Evolutionary conservation across 2,329 filamentous ascomycete species (phyloP), one percentile per base, ranked within the genome.

Genomic region (Monosporascus sp.): DNA sequence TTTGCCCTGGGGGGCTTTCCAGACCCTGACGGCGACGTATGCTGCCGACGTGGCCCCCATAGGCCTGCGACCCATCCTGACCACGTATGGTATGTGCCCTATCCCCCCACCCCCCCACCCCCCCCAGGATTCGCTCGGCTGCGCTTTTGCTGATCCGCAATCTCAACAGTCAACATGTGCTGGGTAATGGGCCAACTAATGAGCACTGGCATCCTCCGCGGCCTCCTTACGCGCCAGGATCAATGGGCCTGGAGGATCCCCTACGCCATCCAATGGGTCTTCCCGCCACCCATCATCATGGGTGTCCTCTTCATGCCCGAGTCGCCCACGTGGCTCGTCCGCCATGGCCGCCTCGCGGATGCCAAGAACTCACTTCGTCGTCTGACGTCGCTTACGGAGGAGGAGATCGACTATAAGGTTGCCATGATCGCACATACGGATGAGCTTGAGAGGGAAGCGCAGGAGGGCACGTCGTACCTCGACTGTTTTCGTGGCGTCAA

Each of bases 151-250:
- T 34, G 31, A 34, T 34, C 31, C 6, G 31, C 31, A 34, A 4
- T 34, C 31, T 34, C 4, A 14, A 5, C 31, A 34, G 59, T 61
- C 48, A 67, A 68, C 53, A 52, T 69, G 43, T 73, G 69, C 54
- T 74, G 71, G 64, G 67, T 69, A 2, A 64, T 74, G 17, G 73
- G 73, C 3, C 71, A 75, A 53, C 58, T 75, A n/a, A 59, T 72
- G 19, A 65, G 65, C 0, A 64, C 69, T 1, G 68, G 65, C 0
- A 69, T 74, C 3, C 61, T 71, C 7, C 59, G 64, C 43, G 64
- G 58, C 16, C 61, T 73, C 14, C 49, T 70, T 5, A 54, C 53
- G 0, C 61, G 62, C 4, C 50, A 73, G 44, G 47, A 52, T 34
- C 46, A 59, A 48, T 73, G 70, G 71, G 65, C 67, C 1, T 75